These are phyloP conservation scores for Beauveria brongniartii DNA, from an alignment of 2,329 filamentous ascomycete genomes.

Conservation along the genomic window DNA sequence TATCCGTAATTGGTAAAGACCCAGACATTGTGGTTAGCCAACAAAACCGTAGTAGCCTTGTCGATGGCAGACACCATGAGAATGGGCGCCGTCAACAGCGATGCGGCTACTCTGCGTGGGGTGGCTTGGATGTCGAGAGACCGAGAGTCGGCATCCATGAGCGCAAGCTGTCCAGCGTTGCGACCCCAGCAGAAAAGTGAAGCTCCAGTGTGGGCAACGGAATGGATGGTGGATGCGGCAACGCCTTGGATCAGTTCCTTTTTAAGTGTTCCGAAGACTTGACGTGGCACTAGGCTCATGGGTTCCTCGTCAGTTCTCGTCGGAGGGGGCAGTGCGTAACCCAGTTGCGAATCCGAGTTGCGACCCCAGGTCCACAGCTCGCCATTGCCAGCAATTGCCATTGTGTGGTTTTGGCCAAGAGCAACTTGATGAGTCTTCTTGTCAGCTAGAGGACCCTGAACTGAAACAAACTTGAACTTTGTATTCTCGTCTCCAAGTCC, in stretches of 20 bases:
- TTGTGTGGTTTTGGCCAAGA: conserved; percentile 82
- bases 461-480: conserved; percentile 74
- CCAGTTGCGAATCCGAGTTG: conserved; percentile 78
- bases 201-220: conserved; percentile 73
- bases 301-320: conserved; percentile 70
- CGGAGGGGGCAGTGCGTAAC: conserved; percentile 66
- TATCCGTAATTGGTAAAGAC: conserved; percentile 96
- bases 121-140: conserved; percentile 76
- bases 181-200: conserved; percentile 92
- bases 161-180: conserved; percentile 85
- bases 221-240: conserved; percentile 85
- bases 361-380: conserved; percentile 93
- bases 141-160: conserved; percentile 91
- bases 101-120: conserved; percentile 82
- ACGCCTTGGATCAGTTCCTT: conserved; percentile 74
- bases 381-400: conserved; percentile 79
- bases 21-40: conserved; percentile 83
- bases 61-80: conserved; percentile 81
- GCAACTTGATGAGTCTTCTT: conserved; percentile 71
- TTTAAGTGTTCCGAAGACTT: conserved; percentile 87
- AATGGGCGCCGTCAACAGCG: conserved; percentile 60
- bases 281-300: conserved; percentile 70
- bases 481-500: conserved; percentile 87
- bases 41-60: conserved; percentile 74
- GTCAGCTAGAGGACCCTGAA: conserved; percentile 67